Conservation (phyloP, 345 rosid genomes). For the Gossypium herbaceum region DNA sequence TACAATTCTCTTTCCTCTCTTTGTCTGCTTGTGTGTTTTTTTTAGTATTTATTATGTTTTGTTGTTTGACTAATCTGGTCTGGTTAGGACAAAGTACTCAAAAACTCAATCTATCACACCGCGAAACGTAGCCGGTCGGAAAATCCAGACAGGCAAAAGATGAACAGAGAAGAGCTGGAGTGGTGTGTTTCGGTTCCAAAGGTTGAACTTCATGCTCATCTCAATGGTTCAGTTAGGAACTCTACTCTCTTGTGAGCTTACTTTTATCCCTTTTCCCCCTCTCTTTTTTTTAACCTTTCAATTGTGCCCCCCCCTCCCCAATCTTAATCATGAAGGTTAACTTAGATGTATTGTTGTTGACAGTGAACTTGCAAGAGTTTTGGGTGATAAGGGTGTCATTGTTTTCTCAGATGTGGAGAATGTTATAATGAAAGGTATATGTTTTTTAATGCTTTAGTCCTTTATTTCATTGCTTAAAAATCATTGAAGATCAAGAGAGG, state of each 20-base stretch:
- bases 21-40: not conserved
- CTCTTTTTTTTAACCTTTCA: not conserved
- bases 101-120: not conserved
- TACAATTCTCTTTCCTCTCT: not conserved
- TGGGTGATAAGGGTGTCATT: constrained; percentile 65
- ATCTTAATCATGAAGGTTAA: not conserved
- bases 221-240: constrained; percentile 89
- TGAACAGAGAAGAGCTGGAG: constrained; percentile 37
- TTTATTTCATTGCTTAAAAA: constrained; percentile 5
- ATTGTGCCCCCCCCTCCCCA: not conserved
- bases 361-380: constrained; percentile 82
- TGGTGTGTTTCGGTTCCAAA: constrained; percentile 71
- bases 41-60: not conserved
- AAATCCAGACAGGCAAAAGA: not conserved
- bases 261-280: not conserved
- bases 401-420: constrained; percentile 73
- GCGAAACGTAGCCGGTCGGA: not conserved
- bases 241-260: constrained; percentile 71
- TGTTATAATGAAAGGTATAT: constrained; percentile 69
- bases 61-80: not conserved
- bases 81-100: not conserved
- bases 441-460: constrained; percentile 3
- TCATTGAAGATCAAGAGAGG: not conserved
- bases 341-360: constrained; percentile 1
- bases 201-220: constrained; percentile 97